These are phyloP conservation scores for Talaromyces sp. DNA, from an alignment of 2,329 filamentous ascomycete species.

Conservation along the genomic window DNA sequence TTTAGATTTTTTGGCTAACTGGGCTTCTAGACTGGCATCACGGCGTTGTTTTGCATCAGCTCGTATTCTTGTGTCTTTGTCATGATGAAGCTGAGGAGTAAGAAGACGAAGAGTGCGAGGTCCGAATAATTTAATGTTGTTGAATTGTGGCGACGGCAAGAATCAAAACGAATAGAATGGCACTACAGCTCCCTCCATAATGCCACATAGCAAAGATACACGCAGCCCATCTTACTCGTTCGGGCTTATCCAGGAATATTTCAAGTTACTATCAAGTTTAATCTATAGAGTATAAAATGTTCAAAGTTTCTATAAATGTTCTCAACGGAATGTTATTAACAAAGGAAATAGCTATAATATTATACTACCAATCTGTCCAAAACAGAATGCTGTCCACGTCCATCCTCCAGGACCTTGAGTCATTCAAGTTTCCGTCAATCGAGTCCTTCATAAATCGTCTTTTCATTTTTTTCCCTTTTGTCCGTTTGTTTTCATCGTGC, in stretches of 20 bases:
- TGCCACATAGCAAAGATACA: background rate
- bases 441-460: background rate
- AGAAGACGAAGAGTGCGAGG: constrained; percentile 43
- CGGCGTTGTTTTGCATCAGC: constrained; percentile 40
- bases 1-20: constrained; percentile 9
- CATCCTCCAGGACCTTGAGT: constrained; percentile 11
- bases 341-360: background rate
- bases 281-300: background rate
- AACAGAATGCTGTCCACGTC: background rate
- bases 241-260: background rate
- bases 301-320: background rate
- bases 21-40: constrained; percentile 32
- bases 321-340: background rate
- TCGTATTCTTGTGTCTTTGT: constrained; percentile 43
- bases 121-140: constrained; percentile 19
- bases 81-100: constrained; percentile 48
- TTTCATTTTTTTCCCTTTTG: background rate
- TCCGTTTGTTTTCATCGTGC: constrained; percentile 6
- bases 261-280: background rate
- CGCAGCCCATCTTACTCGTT: background rate
- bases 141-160: background rate
- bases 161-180: background rate
- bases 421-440: constrained; percentile 10
- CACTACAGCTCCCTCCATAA: background rate
- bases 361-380: background rate